A percentile compares a stretch with the other conserved stretches of the same genome.
Conservation (phyloP, 768 basidiomycete genomes). For the Pisolithus microcarpus region DNA sequence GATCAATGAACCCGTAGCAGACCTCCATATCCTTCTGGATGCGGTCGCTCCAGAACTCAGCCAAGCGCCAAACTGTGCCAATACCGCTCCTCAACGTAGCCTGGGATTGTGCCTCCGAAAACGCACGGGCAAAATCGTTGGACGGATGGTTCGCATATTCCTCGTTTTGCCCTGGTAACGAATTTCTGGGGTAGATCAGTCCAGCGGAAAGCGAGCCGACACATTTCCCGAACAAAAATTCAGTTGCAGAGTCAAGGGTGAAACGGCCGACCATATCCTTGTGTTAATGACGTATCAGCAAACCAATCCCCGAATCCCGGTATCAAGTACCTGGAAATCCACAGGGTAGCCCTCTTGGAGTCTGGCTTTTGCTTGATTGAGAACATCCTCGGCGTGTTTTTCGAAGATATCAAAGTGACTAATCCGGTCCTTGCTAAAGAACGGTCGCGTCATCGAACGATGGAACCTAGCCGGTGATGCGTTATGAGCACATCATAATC, state of each 20-base stretch:
- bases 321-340: slow-evolving; percentile 44
- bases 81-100: slow-evolving; percentile 34
- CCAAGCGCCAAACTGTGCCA: slow-evolving; percentile 45
- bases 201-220: slow-evolving; percentile 40
- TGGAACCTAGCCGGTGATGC: slow-evolving; percentile 39
- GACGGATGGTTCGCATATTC: slow-evolving; percentile 26
- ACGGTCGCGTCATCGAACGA: slow-evolving; percentile 53
- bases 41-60: slow-evolving; percentile 46
- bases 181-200: slow-evolving; percentile 40
- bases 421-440: slow-evolving; percentile 49
- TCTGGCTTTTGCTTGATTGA: slow-evolving; percentile 36
- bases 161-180: slow-evolving; percentile 5
- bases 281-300: neutral
- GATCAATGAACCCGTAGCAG: slow-evolving; percentile 46
- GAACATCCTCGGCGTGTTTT: slow-evolving; percentile 40
- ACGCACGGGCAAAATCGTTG: slow-evolving; percentile 41
- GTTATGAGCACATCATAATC: neutral
- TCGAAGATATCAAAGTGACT: slow-evolving; percentile 51
- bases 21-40: slow-evolving; percentile 39
- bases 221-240: slow-evolving; percentile 48
- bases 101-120: slow-evolving; percentile 40
- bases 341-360: slow-evolving; percentile 41
- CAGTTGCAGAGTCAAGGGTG: slow-evolving; percentile 52
- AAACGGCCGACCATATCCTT: slow-evolving; percentile 51
- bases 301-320: neutral